Evolutionary conservation across 2,329 filamentous ascomycete species (phyloP), one percentile per base, ranked within the genome.

Genomic region (Claviceps arundinis): DNA sequence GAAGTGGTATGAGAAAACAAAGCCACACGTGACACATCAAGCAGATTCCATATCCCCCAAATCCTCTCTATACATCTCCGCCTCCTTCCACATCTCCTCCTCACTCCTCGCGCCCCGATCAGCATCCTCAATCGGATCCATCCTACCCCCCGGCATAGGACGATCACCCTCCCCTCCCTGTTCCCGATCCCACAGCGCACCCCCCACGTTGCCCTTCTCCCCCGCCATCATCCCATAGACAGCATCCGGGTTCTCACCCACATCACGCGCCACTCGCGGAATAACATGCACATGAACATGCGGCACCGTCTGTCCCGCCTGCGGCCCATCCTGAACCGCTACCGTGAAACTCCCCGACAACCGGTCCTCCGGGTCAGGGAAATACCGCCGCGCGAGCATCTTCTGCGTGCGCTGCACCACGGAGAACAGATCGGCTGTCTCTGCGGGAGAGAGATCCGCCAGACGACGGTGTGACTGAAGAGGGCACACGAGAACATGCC

Each of bases 241-340:
- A 55, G 79, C 80, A 68, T 95, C 90, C 5, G 65, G 64, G 50
- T 55, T 63, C 2, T 53, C 53, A 37, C 57, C 71, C 64, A 65
- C 75, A 64, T 81, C 75, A 41, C 82, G 26, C 3, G 48, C 77
- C 53, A 70, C 72, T 54, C 90, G 73, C 19, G 90, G 90, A 51
- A 96, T 91, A 48, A 96, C 79, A 70, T 98, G 93, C 26, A 89
- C 86, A 70, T 98, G 93, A 14, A 96, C 82, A 70, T 98, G 93
- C 8, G 88, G 76, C 45, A 98, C 91, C 53, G 89, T 95, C 76
- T 98, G 93, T 0, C 93, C 93, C 1, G 93, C 89, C 54, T 89
- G 88, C 37, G 75, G 72, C 19, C 93, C 93, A 67, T 98, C 93
- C 67, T 98, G 93, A n/a, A 98, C 78, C 0, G 91, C 90, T 48